Percentiles rank a stretch among this genome's conserved stretches.
phyloP scores from a whole-genome alignment of 2,329 filamentous ascomycete species.

The Pyrenochaeta sp. region DNA sequence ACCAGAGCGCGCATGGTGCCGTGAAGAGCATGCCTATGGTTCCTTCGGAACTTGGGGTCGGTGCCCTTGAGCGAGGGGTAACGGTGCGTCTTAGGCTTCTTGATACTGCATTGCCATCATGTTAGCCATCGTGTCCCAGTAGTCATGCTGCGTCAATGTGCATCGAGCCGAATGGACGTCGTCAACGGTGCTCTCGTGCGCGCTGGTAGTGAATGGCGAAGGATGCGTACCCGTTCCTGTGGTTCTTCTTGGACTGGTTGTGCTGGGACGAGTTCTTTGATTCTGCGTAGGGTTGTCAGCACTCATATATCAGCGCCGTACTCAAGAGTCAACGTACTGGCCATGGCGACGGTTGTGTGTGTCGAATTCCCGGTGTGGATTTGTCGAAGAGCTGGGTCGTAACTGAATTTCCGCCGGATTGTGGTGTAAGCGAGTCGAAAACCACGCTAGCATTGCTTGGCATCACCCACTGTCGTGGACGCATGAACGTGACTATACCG shows the following conservation, averaged over 20 bases:
- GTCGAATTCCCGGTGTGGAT: constrained; percentile 42
- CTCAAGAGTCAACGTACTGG: constrained; percentile 65
- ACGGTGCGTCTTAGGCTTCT: constrained; percentile 99
- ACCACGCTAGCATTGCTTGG: constrained; percentile 16
- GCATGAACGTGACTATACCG: too few relatives aligned
- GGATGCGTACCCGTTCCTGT: constrained; percentile 91
- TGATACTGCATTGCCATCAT: constrained; percentile 74
- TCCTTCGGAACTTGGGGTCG: constrained; percentile 99
- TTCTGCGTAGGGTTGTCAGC: constrained; percentile 65
- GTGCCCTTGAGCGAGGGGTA: constrained; percentile 99
- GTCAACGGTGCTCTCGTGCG: constrained; percentile 13
- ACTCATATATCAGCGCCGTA: neutral
- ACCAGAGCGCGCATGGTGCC: constrained; percentile 98
- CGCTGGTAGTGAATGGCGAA: constrained; percentile 14
- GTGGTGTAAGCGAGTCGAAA: constrained; percentile 24
- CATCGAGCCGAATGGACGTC: neutral
- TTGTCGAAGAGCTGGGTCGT: constrained; percentile 34
- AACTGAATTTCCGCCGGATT: constrained; percentile 18
- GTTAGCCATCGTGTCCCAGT: constrained; percentile 25
- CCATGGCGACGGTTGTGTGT: constrained; percentile 66
- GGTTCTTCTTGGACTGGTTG: constrained; percentile 98
- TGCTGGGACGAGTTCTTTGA: constrained; percentile 99
- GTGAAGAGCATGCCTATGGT: constrained; percentile 99
- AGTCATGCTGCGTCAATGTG: neutral
- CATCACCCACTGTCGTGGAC: neutral